These are phyloP conservation scores for Talaromyces sp. DNA, from an alignment of 2,329 filamentous ascomycete genomes.

Conservation along the genomic window DNA sequence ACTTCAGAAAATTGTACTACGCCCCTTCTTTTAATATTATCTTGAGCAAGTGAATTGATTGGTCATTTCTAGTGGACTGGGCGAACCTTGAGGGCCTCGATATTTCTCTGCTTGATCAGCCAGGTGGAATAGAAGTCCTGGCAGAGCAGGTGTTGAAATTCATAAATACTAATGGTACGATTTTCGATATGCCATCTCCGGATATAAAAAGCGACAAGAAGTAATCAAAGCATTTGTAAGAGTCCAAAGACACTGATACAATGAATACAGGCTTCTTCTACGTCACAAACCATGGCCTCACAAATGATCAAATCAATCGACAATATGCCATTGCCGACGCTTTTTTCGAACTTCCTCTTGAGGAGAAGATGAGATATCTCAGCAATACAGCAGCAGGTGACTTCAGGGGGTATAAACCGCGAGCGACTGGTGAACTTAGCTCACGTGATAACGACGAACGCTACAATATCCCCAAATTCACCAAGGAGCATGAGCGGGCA, in stretches of 20 bases:
- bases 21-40: not conserved
- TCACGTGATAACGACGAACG: conserved; percentile 15
- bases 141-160: conserved; percentile 32
- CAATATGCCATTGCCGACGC: conserved; percentile 61
- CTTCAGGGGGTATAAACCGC: conserved; percentile 13
- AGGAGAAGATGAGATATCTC: conserved; percentile 58
- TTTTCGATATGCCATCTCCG: too few relatives aligned
- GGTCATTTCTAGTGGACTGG: conserved; percentile 40
- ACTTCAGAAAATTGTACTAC: conserved; percentile 12
- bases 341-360: conserved; percentile 55
- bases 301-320: conserved; percentile 57
- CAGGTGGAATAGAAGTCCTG: conserved; percentile 54
- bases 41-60: not conserved
- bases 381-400: conserved; percentile 11
- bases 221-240: not conserved
- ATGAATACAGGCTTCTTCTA: conserved; percentile 56
- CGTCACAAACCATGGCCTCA: conserved; percentile 59
- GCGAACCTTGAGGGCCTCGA: conserved; percentile 58
- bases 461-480: conserved; percentile 18
- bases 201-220: too few relatives aligned
- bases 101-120: conserved; percentile 52
- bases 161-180: conserved; percentile 15
- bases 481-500: conserved; percentile 12
- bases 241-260: conserved; percentile 17
- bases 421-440: conserved; percentile 3